Evolutionary conservation across 1,284 basidiomycete species (phyloP).

Genomic region (Neonothopanus nambi): DNA sequence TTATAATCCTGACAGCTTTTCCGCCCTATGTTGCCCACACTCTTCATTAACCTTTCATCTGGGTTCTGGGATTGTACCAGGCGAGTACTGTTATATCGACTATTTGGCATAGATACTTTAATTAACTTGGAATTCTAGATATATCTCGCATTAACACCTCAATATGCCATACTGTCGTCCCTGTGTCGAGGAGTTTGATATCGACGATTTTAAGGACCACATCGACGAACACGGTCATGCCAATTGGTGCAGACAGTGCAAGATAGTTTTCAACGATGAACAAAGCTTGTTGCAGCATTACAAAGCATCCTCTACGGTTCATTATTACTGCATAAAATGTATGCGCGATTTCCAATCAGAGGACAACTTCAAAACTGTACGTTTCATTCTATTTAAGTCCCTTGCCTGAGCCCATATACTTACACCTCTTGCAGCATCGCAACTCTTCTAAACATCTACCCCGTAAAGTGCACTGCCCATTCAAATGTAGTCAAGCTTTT

Average conservation of each 20-base stretch:
- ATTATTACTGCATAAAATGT: slow-evolving; percentile 50
- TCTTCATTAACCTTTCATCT: too few relatives aligned
- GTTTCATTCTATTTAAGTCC: slow-evolving; percentile 6
- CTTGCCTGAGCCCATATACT: neutral
- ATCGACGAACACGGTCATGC: slow-evolving; percentile 35
- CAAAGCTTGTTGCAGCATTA: slow-evolving; percentile 47
- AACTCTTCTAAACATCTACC: slow-evolving; percentile 20
- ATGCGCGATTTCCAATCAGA: slow-evolving; percentile 40
- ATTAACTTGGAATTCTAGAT: too few relatives aligned
- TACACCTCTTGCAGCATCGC: slow-evolving; percentile 20
- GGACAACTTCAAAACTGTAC: slow-evolving; percentile 34
- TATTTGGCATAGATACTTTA: too few relatives aligned
- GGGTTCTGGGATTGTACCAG: too few relatives aligned
- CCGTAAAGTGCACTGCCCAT: too few relatives aligned
- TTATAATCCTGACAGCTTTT: too few relatives aligned
- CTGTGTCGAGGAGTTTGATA: slow-evolving; percentile 40
- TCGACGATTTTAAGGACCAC: slow-evolving; percentile 31
- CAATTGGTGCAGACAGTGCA: slow-evolving; percentile 41
- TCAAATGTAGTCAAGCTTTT: too few relatives aligned
- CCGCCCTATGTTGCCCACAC: too few relatives aligned
- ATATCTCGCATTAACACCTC: slow-evolving; percentile 39
- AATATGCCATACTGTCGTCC: slow-evolving; percentile 44
- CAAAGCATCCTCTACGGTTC: slow-evolving; percentile 37
- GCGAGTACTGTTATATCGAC: too few relatives aligned
- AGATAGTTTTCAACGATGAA: slow-evolving; percentile 37